phyloP scores from a whole-genome alignment of 202 grass and related monocot genomes.

The Dendrocalamus latiflorus region DNA sequence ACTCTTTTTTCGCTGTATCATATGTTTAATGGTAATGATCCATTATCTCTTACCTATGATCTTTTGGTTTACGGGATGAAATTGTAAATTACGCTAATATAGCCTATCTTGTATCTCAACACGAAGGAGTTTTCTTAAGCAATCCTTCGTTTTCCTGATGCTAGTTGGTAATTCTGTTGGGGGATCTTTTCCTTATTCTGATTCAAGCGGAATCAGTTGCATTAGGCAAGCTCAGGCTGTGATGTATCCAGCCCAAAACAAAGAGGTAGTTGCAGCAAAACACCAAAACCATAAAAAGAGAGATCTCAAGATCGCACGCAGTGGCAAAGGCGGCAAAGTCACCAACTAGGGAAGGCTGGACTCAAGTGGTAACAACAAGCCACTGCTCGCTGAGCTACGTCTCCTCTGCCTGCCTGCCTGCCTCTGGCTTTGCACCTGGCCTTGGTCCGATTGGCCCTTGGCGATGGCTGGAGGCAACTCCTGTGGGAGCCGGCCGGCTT shows the following conservation, averaged over 20 bases:
- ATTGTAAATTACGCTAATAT: too few relatives aligned
- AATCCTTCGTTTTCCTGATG: slow-evolving; percentile 14
- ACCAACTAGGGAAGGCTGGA: slow-evolving; percentile 40
- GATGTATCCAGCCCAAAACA: slow-evolving; percentile 1
- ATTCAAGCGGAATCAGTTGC: slow-evolving; percentile 18
- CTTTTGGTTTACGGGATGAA: too few relatives aligned
- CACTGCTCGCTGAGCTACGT: background rate
- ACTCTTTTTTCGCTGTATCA: too few relatives aligned
- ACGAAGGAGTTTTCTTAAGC: slow-evolving; percentile 17
- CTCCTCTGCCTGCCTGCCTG: too few relatives aligned
- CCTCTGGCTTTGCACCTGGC: too few relatives aligned
- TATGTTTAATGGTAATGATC: too few relatives aligned
- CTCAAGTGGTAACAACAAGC: too few relatives aligned
- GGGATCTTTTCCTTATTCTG: slow-evolving; percentile 28
- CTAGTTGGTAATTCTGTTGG: slow-evolving; percentile 13
- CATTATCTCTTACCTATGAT: too few relatives aligned
- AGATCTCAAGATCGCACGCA: slow-evolving; percentile 9
- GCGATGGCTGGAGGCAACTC: too few relatives aligned
- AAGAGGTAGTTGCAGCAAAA: background rate
- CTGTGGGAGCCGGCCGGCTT: too few relatives aligned
- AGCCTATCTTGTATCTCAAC: too few relatives aligned
- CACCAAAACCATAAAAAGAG: slow-evolving; percentile 21
- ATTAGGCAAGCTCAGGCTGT: background rate
- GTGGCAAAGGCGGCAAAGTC: background rate
- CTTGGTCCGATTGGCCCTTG: too few relatives aligned